A percentile compares a stretch with the other conserved stretches of the same genome.
These are phyloP conservation scores for Fragaria iinumae DNA, from an alignment of 306 rosid genomes.

Conservation along the genomic window DNA sequence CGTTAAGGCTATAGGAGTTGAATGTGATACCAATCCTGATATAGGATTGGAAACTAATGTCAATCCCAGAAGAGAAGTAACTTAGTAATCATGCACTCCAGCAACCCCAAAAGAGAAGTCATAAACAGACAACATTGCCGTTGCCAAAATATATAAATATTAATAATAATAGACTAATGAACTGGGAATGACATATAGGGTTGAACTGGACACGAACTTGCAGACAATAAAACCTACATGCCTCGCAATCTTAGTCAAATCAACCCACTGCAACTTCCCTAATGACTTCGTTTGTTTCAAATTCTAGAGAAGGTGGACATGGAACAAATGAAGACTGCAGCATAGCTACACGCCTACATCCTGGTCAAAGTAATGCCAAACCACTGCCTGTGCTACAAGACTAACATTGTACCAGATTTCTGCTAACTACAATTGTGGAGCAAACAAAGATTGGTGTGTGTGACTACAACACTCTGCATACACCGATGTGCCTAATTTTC, in stretches of 20 bases:
- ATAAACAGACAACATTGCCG: background rate
- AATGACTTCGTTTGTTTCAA: background rate
- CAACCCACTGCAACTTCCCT: conserved; percentile 1
- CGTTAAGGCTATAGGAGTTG: background rate
- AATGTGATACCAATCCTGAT: background rate
- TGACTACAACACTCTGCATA: no score
- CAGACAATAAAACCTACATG: conserved; percentile 38
- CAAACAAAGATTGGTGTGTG: no score
- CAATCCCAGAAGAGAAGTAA: no score
- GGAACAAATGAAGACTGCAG: background rate
- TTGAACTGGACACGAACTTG: conserved; percentile 42
- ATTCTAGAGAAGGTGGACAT: background rate
- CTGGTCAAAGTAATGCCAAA: background rate
- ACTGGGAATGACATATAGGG: conserved; percentile 35
- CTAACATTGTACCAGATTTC: background rate
- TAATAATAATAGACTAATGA: conserved; percentile 12
- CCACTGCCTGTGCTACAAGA: background rate
- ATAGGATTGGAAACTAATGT: background rate
- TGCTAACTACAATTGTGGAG: background rate
- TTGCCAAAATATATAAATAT: background rate
- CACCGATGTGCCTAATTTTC: no score
- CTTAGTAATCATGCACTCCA: background rate
- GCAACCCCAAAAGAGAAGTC: background rate
- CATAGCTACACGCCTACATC: background rate
- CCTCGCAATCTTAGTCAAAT: conserved; percentile 17